phyloP scores from a whole-genome alignment of 1,284 basidiomycete species.

The Coniophora puteana region DNA sequence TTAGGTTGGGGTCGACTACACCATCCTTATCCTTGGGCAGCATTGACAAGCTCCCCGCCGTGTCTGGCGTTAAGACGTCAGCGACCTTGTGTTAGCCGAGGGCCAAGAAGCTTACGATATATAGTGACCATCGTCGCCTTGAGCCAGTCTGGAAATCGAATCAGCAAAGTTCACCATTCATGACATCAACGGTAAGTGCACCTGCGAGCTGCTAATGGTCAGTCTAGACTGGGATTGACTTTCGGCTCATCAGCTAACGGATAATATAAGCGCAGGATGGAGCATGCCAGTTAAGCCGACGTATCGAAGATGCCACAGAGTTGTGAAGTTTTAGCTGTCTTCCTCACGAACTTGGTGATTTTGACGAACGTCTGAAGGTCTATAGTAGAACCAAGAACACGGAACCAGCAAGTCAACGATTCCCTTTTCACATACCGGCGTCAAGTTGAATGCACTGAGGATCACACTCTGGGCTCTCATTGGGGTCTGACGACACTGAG shows the following conservation, averaged over 20 bases:
- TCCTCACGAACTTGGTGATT: slow-evolving; percentile 34
- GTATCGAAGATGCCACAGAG: slow-evolving; percentile 18
- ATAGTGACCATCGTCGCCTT: slow-evolving; percentile 13
- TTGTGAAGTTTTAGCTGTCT: slow-evolving; percentile 27
- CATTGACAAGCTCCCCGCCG: slow-evolving; percentile 42
- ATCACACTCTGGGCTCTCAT: slow-evolving; percentile 34
- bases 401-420: not conserved
- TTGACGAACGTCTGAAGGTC: slow-evolving; percentile 34
- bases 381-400: not conserved
- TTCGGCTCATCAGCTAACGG: slow-evolving; percentile 10
- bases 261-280: not conserved
- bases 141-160: slow-evolving; percentile 9
- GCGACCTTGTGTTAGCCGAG: not conserved
- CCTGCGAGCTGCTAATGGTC: slow-evolving; percentile 17
- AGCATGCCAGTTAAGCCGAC: not conserved
- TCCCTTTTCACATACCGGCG: slow-evolving; percentile 25
- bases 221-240: slow-evolving; percentile 16
- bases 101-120: slow-evolving; percentile 1
- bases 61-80: slow-evolving; percentile 12
- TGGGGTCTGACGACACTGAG: slow-evolving; percentile 31
- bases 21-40: slow-evolving; percentile 49
- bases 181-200: not conserved
- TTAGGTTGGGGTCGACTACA: slow-evolving; percentile 49
- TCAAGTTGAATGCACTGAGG: slow-evolving; percentile 38
- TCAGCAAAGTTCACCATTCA: not conserved